A percentile compares a stretch with the other conserved stretches of the same genome.
Conservation (phyloP, 1,284 basidiomycete species). For the Inonotus hispidus region DNA sequence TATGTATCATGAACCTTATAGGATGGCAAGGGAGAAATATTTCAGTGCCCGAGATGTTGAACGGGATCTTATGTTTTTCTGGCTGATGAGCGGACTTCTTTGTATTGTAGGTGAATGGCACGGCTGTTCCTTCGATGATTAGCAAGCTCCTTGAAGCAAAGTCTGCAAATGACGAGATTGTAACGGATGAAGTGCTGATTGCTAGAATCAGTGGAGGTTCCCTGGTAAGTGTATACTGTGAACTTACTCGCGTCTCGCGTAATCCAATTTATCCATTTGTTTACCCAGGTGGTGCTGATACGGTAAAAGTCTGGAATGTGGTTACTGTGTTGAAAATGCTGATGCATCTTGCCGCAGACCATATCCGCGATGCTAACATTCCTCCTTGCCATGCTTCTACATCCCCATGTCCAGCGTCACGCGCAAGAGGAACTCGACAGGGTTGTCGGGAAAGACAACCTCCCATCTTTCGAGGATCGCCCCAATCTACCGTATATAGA, state of each 20-base stretch:
- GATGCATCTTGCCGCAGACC: neutral
- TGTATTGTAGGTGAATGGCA: constrained; percentile 2
- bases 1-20: constrained; percentile 8
- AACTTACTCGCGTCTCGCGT: neutral
- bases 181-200: constrained; percentile 2
- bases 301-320: neutral
- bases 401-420: constrained; percentile 16
- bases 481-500: constrained; percentile 22
- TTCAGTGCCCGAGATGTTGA: neutral
- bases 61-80: too few relatives aligned
- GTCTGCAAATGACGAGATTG: neutral
- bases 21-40: constrained; percentile 11
- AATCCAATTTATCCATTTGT: neutral
- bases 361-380: constrained; percentile 16
- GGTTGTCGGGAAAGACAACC: constrained; percentile 21
- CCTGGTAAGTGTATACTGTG: constrained; percentile 1
- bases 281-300: neutral
- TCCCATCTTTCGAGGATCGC: constrained; percentile 21
- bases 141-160: constrained; percentile 13
- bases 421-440: constrained; percentile 21
- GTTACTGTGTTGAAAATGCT: neutral
- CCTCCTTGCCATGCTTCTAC: constrained; percentile 17
- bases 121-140: constrained; percentile 11
- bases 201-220: neutral
- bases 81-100: too few relatives aligned